phyloP scores from a whole-genome alignment of 2,329 filamentous ascomycete genomes.

The Paraconiothyrium brasiliense region DNA sequence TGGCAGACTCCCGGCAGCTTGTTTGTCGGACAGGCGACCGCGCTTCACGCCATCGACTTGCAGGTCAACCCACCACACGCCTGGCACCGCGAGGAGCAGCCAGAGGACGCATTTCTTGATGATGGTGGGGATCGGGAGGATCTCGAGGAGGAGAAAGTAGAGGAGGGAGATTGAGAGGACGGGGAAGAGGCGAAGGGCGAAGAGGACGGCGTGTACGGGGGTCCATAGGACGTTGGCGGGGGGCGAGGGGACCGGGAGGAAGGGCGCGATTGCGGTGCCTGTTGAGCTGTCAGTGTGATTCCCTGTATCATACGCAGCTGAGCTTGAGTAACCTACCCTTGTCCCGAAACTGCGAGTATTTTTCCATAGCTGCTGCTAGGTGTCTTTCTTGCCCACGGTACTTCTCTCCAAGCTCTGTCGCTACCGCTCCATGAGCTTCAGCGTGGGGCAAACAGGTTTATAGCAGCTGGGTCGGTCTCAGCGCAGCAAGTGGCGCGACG shows the following conservation, averaged over 20 bases:
- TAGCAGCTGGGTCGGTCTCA: neutral
- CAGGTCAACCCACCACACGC: conserved; percentile 98
- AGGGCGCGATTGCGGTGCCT: conserved; percentile 97
- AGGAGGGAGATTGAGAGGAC: conserved; percentile 72
- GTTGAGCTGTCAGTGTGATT: conserved; percentile 26
- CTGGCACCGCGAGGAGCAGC: conserved; percentile 85
- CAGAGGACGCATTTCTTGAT: conserved; percentile 86
- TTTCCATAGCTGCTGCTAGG: conserved; percentile 73
- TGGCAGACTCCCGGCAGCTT: conserved; percentile 71
- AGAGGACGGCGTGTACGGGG: conserved; percentile 75
- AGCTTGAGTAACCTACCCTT: conserved; percentile 66
- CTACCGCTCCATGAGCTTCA: conserved; percentile 28
- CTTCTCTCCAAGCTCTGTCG: neutral
- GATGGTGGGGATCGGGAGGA: conserved; percentile 75
- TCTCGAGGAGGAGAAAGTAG: conserved; percentile 85
- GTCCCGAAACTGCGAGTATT: conserved; percentile 92
- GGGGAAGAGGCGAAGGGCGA: conserved; percentile 81
- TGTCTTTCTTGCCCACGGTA: neutral
- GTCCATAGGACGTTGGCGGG: conserved; percentile 68
- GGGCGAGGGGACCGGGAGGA: conserved; percentile 80
- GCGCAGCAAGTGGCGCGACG: conserved; percentile 6
- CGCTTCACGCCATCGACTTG: conserved; percentile 96
- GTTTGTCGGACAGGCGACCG: conserved; percentile 33
- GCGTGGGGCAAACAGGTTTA: neutral
- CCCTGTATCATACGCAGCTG: neutral